Evolutionary conservation across 1,284 basidiomycete genomes (phyloP).

Genomic region (Tilletia indica): DNA sequence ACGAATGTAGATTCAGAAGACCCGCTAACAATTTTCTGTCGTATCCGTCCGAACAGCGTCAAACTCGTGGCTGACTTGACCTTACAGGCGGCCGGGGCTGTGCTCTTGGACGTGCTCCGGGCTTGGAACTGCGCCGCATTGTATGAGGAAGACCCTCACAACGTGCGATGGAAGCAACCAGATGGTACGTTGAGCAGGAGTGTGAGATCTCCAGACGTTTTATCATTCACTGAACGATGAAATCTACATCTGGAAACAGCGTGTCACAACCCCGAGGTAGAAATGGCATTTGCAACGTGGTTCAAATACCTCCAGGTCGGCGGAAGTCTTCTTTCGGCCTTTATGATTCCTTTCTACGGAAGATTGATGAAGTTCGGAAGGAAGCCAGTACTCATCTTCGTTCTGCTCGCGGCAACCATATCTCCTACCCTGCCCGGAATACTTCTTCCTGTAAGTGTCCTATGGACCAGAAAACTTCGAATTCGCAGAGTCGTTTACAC

Average conservation of each 20-base stretch:
- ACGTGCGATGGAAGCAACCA: not conserved
- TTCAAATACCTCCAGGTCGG: not conserved
- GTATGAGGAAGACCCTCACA: not conserved
- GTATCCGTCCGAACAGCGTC: not conserved
- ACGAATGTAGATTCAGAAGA: no score
- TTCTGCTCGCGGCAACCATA: not conserved
- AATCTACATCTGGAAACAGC: not conserved
- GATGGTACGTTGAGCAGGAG: not conserved
- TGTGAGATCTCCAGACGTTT: not conserved
- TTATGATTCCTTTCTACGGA: slow-evolving; percentile 5
- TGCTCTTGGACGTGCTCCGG: not conserved
- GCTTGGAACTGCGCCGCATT: not conserved
- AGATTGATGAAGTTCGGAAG: not conserved
- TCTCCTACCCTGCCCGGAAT: not conserved
- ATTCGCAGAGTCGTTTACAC: no score
- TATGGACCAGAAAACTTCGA: no score
- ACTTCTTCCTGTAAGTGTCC: not conserved
- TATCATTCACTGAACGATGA: no score
- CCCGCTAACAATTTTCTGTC: not conserved
- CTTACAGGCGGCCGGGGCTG: not conserved
- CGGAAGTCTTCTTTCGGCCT: not conserved
- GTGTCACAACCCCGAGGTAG: not conserved
- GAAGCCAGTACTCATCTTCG: slow-evolving; percentile 1
- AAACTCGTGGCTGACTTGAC: not conserved
- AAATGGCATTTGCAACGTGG: not conserved